phyloP scores from a whole-genome alignment of 768 basidiomycete species.

The Gelatoporia subvermispora region DNA sequence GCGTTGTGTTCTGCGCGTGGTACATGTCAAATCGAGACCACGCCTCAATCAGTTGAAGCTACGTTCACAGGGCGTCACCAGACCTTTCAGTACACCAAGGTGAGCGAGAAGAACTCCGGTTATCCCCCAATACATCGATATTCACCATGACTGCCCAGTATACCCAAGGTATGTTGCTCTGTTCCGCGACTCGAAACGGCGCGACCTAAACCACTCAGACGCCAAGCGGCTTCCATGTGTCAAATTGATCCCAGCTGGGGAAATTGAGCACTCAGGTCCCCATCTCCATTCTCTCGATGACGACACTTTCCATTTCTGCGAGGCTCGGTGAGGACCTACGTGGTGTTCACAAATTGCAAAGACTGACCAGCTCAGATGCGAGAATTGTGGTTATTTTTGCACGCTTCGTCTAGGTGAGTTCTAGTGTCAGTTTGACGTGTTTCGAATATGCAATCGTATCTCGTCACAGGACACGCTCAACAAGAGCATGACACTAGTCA shows the following conservation, averaged over 20 bases:
- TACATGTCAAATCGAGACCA: slow-evolving; percentile 54
- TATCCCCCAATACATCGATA: no score
- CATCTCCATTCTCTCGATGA: slow-evolving; percentile 46
- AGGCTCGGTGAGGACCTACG: slow-evolving; percentile 33
- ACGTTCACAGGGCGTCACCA: slow-evolving; percentile 58
- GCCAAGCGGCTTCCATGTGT: slow-evolving; percentile 47
- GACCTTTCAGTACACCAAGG: slow-evolving; percentile 64
- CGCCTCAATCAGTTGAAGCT: slow-evolving; percentile 55
- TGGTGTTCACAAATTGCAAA: background rate
- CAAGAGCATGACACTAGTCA: slow-evolving; percentile 59
- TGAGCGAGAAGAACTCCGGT: slow-evolving; percentile 10
- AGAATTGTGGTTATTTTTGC: slow-evolving; percentile 55
- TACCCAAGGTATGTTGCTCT: slow-evolving; percentile 42
- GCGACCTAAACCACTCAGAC: slow-evolving; percentile 25
- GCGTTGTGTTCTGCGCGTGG: slow-evolving; percentile 40
- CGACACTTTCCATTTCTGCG: slow-evolving; percentile 49
- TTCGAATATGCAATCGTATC: background rate
- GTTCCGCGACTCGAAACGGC: background rate
- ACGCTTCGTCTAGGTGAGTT: slow-evolving; percentile 48
- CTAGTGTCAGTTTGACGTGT: background rate
- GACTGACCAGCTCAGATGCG: slow-evolving; percentile 34
- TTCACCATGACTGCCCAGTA: slow-evolving; percentile 33
- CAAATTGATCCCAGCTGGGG: slow-evolving; percentile 39
- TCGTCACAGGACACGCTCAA: slow-evolving; percentile 49
- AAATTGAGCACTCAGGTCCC: slow-evolving; percentile 37